Evolutionary conservation across 108 stramenopile species (phyloP).

Genomic region (Schizochytrium sp.): DNA sequence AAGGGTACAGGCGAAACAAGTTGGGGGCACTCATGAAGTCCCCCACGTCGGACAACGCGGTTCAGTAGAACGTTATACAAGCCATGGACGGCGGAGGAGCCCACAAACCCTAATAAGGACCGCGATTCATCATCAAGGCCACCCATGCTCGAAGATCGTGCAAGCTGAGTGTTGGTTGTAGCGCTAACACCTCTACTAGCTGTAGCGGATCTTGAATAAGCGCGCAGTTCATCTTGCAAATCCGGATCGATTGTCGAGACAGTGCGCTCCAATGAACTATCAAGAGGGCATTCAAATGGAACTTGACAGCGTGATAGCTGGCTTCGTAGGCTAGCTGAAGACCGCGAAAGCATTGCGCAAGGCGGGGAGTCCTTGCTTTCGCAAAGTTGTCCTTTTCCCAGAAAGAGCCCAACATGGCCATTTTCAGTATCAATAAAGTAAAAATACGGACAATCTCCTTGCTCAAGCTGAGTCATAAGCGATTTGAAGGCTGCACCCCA

Average conservation of each 20-base stretch:
- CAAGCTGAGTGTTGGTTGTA: background rate
- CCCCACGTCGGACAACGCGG: background rate
- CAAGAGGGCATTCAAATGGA: slow-evolving; percentile 42
- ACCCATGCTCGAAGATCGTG: background rate
- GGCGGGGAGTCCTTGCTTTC: no score
- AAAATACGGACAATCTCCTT: slow-evolving; percentile 24
- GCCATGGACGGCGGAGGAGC: background rate
- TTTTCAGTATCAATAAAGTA: background rate
- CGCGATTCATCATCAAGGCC: background rate
- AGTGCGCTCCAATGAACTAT: background rate
- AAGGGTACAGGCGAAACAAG: slow-evolving; percentile 35
- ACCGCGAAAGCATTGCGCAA: slow-evolving; percentile 7
- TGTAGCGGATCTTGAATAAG: background rate
- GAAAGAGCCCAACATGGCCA: slow-evolving; percentile 5
- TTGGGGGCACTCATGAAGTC: background rate
- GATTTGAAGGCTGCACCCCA: slow-evolving; percentile 36
- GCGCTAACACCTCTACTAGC: background rate
- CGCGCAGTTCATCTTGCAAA: slow-evolving; percentile 24
- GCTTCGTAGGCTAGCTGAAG: slow-evolving; percentile 2
- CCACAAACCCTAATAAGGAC: slow-evolving; percentile 14
- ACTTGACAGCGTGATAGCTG: slow-evolving; percentile 39
- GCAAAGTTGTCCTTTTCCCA: slow-evolving; percentile 19
- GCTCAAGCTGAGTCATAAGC: background rate
- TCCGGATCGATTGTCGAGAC: slow-evolving; percentile 37
- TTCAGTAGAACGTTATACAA: slow-evolving; percentile 30